phyloP scores from a whole-genome alignment of 257 asterid species.

The Ocimum tenuiflorum region DNA sequence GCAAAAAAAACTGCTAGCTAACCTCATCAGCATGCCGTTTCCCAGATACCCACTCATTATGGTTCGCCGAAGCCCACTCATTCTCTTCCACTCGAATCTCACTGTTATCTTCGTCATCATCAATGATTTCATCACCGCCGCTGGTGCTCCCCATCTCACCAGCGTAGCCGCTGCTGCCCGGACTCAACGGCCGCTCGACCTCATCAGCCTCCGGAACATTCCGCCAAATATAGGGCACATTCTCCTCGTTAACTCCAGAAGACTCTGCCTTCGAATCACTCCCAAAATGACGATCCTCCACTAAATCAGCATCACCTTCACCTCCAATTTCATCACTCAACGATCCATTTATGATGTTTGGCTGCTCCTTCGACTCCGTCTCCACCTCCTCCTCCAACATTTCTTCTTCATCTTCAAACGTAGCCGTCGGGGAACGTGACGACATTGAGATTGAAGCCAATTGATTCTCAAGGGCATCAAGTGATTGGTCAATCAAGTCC shows the following conservation, averaged over 20 bases:
- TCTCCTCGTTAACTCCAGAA: constrained; percentile 31
- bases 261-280: constrained; percentile 30
- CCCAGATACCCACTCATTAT: constrained; percentile 57
- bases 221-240: constrained; percentile 34
- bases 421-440: constrained; percentile 33
- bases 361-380: constrained; percentile 21
- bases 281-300: constrained; percentile 21
- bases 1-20: constrained; percentile 5
- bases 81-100: constrained; percentile 43
- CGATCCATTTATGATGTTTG: constrained; percentile 27
- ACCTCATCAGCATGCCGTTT: constrained; percentile 86
- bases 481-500: constrained; percentile 69
- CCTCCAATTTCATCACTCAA: constrained; percentile 25
- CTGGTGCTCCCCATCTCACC: constrained; percentile 94
- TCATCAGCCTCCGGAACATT: constrained; percentile 43
- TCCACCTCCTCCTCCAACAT: constrained; percentile 20
- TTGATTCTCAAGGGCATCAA: constrained; percentile 87
- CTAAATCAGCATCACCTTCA: constrained; percentile 19
- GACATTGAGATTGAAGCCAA: constrained; percentile 77
- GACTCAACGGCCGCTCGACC: constrained; percentile 57
- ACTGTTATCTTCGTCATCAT: constrained; percentile 34
- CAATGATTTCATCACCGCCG: constrained; percentile 52
- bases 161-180: constrained; percentile 93
- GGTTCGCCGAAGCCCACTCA: constrained; percentile 35
- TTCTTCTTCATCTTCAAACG: constrained; percentile 32